These are phyloP conservation scores for Metschnikowia corniflorae DNA, from an alignment of 805 yeast genomes.

Conservation along the genomic window DNA sequence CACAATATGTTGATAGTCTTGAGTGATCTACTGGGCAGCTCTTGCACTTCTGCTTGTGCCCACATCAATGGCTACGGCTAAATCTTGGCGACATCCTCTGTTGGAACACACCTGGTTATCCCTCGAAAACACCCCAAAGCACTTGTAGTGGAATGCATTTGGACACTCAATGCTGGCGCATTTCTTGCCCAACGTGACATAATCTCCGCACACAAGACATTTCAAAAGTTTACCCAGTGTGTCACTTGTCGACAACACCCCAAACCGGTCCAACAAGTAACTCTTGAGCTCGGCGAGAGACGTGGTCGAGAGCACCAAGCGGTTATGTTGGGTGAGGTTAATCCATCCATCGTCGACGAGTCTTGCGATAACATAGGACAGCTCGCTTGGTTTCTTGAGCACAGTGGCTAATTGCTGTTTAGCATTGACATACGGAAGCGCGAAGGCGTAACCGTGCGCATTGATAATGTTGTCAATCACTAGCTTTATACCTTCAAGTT, in stretches of 20 bases:
- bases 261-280: conserved; percentile 43
- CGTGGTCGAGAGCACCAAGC: conserved; percentile 38
- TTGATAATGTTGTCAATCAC: conserved; percentile 47
- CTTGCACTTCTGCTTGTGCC: conserved; percentile 3
- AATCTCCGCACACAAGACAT: conserved; percentile 51
- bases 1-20: conserved; percentile 47
- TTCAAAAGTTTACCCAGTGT: conserved; percentile 35
- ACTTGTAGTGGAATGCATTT: conserved; percentile 45
- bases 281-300: conserved; percentile 46
- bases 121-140: conserved; percentile 40
- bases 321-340: conserved; percentile 26
- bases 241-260: conserved; percentile 19
- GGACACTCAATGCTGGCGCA: conserved; percentile 26
- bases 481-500: conserved; percentile 41
- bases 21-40: conserved; percentile 19
- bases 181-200: conserved; percentile 50
- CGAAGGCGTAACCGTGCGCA: conserved; percentile 31
- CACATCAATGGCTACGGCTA: conserved; percentile 2
- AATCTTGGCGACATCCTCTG: conserved; percentile 5
- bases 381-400: conserved; percentile 31
- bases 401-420: conserved; percentile 26
- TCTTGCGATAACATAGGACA: conserved; percentile 35
- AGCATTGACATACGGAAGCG: conserved; percentile 35
- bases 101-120: conserved; percentile 22
- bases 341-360: conserved; percentile 56